phyloP scores from a whole-genome alignment of 2,329 filamentous ascomycete genomes.

The Periconia digitata region DNA sequence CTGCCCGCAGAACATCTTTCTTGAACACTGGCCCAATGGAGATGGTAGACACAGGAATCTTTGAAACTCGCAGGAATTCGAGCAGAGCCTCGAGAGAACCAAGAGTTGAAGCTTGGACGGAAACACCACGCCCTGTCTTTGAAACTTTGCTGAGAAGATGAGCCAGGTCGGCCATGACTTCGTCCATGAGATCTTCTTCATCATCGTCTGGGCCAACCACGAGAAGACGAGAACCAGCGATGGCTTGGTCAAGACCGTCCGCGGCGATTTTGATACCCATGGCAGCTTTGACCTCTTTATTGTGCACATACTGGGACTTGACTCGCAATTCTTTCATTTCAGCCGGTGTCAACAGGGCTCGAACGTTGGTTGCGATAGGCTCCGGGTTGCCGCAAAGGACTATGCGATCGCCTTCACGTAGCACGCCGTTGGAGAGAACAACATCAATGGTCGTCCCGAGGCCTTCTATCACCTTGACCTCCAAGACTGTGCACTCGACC shows the following conservation, averaged over 20 bases:
- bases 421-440: constrained; percentile 90
- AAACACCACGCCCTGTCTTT: constrained; percentile 90
- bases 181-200: constrained; percentile 93
- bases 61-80: constrained; percentile 92
- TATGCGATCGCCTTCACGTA: constrained; percentile 91
- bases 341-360: constrained; percentile 89
- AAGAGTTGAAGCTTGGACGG: constrained; percentile 94
- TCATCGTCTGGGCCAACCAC: constrained; percentile 95
- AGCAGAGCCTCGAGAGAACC: constrained; percentile 94
- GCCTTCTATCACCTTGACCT: constrained; percentile 98
- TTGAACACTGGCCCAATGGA: constrained; percentile 98
- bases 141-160: constrained; percentile 88
- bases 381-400: constrained; percentile 97
- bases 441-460: constrained; percentile 99
- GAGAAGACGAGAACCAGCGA: constrained; percentile 91
- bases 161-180: constrained; percentile 93
- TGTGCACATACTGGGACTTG: constrained; percentile 96
- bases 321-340: constrained; percentile 91
- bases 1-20: constrained; percentile 91
- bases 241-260: constrained; percentile 91
- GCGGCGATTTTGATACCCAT: constrained; percentile 99
- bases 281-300: constrained; percentile 98
- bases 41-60: constrained; percentile 97
- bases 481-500: constrained; percentile 94
- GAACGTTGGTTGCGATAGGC: constrained; percentile 90